phyloP scores from a whole-genome alignment of 257 asterid genomes.

The Leptodermis oblonga region DNA sequence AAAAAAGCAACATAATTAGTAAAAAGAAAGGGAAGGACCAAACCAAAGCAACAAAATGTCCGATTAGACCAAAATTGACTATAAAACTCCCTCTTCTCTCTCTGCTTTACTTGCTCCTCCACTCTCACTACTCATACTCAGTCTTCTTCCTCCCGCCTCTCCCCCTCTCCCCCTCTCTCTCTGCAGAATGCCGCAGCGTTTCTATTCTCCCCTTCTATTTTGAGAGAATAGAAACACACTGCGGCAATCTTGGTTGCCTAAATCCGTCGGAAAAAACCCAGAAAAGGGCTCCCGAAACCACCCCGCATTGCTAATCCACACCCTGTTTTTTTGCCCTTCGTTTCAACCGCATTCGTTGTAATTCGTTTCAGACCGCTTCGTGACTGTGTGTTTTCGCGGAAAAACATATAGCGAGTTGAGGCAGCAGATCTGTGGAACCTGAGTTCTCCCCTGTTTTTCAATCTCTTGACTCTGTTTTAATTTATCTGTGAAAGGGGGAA shows the following conservation, averaged over 20 bases:
- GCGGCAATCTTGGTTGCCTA: slow-evolving; percentile 27
- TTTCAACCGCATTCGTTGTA: slow-evolving; percentile 17
- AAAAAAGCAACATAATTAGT: background rate
- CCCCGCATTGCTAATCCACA: background rate
- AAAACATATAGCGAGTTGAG: slow-evolving; percentile 1
- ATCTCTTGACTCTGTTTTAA: slow-evolving; percentile 28
- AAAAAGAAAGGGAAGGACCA: background rate
- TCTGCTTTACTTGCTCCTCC: slow-evolving; percentile 49
- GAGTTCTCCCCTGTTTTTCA: slow-evolving; percentile 12
- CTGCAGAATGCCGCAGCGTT: slow-evolving; percentile 41
- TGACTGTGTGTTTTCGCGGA: slow-evolving; percentile 1
- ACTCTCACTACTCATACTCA: slow-evolving; percentile 18
- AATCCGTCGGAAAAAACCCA: slow-evolving; percentile 2
- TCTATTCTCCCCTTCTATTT: slow-evolving; percentile 27
- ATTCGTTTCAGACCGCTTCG: slow-evolving; percentile 1
- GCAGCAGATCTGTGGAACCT: slow-evolving; percentile 12
- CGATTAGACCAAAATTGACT: slow-evolving; percentile 41
- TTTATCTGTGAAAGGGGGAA: background rate
- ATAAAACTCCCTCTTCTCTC: slow-evolving; percentile 49
- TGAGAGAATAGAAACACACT: slow-evolving; percentile 16
- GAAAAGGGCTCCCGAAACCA: background rate
- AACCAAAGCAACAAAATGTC: slow-evolving; percentile 6
- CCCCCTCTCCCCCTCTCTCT: slow-evolving; percentile 10
- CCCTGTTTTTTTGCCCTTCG: background rate
- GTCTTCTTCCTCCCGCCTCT: background rate